phyloP scores from a whole-genome alignment of 352 stramenopile species.

The Halophytophthora polymorphica region DNA sequence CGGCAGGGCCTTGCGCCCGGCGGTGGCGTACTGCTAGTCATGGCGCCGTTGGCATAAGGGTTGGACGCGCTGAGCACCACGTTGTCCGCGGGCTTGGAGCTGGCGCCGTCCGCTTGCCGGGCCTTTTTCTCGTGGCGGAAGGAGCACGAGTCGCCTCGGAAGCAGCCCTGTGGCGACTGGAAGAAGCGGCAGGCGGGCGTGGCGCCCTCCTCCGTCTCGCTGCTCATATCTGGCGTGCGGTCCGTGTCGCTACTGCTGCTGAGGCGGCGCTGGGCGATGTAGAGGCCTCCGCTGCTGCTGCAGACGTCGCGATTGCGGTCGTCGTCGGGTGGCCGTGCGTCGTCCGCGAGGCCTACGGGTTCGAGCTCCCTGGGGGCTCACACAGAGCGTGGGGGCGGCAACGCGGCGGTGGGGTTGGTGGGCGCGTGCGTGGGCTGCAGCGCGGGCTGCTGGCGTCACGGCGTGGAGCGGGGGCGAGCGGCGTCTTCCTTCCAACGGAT shows the following conservation, averaged over 20 bases:
- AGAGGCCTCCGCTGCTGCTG: no score
- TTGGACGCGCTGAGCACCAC: conserved; percentile 30
- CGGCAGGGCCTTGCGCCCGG: conserved; percentile 48
- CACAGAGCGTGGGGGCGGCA: no score
- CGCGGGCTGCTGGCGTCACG: no score
- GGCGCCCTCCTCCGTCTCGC: conserved; percentile 11
- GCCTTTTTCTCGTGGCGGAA: conserved; percentile 50
- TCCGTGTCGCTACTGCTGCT: no score
- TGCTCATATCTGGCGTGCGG: background rate
- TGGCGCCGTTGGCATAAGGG: conserved; percentile 33
- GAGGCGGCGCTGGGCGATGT: no score
- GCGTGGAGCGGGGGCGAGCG: background rate
- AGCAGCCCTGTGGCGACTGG: conserved; percentile 64
- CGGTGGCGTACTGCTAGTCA: conserved; percentile 7
- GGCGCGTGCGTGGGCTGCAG: no score
- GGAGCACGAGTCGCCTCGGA: conserved; percentile 57
- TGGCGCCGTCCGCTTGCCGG: conserved; percentile 1
- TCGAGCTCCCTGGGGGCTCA: no score
- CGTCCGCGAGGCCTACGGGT: no score
- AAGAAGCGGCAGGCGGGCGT: conserved; percentile 60
- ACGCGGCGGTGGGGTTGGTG: no score
- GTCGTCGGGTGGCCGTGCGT: no score
- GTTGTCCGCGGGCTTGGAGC: conserved; percentile 1
- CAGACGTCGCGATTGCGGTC: no score
- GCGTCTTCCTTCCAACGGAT: background rate